Conservation (phyloP, 164 flowering plant species). For the Stephania yunnanensis region DNA sequence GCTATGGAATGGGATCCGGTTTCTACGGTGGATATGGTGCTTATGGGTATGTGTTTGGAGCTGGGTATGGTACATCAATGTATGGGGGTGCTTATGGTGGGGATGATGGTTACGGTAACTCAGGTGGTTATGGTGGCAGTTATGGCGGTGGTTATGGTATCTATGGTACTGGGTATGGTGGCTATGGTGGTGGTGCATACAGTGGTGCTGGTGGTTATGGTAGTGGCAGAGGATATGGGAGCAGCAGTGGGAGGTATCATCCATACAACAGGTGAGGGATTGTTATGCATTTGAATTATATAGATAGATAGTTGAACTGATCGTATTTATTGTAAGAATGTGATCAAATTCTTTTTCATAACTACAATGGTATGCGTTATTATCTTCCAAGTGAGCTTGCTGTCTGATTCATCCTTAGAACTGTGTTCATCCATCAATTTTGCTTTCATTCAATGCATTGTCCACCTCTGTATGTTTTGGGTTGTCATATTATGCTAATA, state of each 20-base stretch:
- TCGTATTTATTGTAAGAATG: neutral
- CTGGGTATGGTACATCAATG: neutral
- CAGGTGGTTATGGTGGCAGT: slow-evolving; percentile 29
- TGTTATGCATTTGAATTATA: neutral
- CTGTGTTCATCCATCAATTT: neutral
- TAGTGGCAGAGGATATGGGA: slow-evolving; percentile 23
- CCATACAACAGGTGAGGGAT: slow-evolving; percentile 30
- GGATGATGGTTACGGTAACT: slow-evolving; percentile 10
- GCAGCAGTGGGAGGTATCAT: slow-evolving; percentile 35
- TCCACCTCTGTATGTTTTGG: neutral
- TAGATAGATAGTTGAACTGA: neutral
- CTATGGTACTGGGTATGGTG: neutral
- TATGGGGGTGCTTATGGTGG: slow-evolving; percentile 6
- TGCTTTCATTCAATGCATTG: neutral
- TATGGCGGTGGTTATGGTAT: slow-evolving; percentile 21
- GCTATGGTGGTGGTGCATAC: neutral
- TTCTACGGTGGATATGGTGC: neutral
- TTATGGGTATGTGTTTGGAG: neutral
- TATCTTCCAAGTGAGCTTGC: neutral
- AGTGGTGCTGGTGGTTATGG: slow-evolving; percentile 23
- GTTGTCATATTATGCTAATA: too few relatives aligned
- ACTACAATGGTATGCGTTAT: neutral
- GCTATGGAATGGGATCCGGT: neutral
- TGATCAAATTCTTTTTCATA: neutral
- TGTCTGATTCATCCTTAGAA: neutral